These are phyloP conservation scores for Podospora anserina DNA, from an alignment of 495 filamentous ascomycete species.

Conservation along the genomic window DNA sequence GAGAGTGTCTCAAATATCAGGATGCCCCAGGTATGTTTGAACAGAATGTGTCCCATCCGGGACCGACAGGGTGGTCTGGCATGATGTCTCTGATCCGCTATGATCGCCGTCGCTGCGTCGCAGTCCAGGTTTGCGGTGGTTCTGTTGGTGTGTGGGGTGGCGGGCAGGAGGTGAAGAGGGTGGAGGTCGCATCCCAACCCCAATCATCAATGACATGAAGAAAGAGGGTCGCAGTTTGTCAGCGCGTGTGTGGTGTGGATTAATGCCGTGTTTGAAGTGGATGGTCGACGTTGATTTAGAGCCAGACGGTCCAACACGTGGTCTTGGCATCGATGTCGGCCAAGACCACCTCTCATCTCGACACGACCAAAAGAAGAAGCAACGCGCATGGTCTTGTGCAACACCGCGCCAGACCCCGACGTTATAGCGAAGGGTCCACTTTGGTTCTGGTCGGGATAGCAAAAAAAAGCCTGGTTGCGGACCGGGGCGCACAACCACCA, in stretches of 20 bases:
- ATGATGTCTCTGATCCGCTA: background rate
- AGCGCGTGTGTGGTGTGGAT: slow-evolving; percentile 1
- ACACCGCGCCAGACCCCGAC: background rate
- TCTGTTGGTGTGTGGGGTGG: background rate
- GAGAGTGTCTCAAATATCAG: background rate
- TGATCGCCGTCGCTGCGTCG: background rate
- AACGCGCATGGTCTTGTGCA: slow-evolving; percentile 1
- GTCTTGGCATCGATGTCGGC: slow-evolving; percentile 17
- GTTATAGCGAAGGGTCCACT: background rate
- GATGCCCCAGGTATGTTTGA: background rate
- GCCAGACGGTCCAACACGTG: slow-evolving; percentile 16
- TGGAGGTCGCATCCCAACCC: background rate
- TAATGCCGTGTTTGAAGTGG: background rate
- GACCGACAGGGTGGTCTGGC: background rate
- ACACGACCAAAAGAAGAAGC: slow-evolving; percentile 1
- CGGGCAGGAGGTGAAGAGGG: background rate
- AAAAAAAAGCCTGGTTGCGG: background rate
- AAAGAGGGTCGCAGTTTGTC: background rate
- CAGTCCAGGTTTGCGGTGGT: background rate
- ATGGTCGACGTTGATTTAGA: slow-evolving; percentile 3
- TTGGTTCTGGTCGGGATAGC: background rate
- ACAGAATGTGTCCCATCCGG: background rate
- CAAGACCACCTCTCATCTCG: slow-evolving; percentile 4
- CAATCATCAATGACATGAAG: background rate
- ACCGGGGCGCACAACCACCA: background rate